Conservation (phyloP, 2,329 filamentous ascomycete genomes). For the Monosporascus sp. region DNA sequence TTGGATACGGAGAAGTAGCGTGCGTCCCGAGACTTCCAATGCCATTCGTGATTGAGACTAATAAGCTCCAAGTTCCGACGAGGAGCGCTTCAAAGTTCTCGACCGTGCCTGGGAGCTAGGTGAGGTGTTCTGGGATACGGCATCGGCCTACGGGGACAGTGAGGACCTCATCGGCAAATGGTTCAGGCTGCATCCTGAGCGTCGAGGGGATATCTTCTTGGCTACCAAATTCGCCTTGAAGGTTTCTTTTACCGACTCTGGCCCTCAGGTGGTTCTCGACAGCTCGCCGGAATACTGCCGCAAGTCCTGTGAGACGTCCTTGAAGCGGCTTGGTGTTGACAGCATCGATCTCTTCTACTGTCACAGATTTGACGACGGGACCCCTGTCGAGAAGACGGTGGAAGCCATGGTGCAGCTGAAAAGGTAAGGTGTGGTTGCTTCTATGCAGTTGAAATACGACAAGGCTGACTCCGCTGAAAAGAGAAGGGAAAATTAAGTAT, state of each 20-base stretch:
- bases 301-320: conserved; percentile 25
- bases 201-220: conserved; percentile 37
- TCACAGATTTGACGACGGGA: conserved; percentile 41
- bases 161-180: conserved; percentile 40
- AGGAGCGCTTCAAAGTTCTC: conserved; percentile 16
- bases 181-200: conserved; percentile 36
- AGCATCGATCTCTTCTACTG: conserved; percentile 52
- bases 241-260: conserved; percentile 1
- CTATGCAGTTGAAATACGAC: conserved; percentile 3
- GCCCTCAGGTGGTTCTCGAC: conserved; percentile 10
- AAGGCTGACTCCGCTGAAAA: conserved; percentile 5
- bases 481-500: conserved; percentile 47
- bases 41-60: no score
- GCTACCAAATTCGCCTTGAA: conserved; percentile 31
- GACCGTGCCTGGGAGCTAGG: conserved; percentile 28
- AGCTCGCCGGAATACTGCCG: conserved; percentile 22
- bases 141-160: conserved; percentile 36
- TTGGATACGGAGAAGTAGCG: conserved; percentile 27
- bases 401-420: conserved; percentile 42
- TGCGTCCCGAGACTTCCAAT: no score
- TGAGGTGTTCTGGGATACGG: conserved; percentile 40
- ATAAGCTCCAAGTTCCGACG: conserved; percentile 9
- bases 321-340: conserved; percentile 42
- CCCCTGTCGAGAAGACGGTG: conserved; percentile 42
- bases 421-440: conserved; percentile 22